Conservation (phyloP, 345 rosid genomes). For the Syzygium grande region DNA sequence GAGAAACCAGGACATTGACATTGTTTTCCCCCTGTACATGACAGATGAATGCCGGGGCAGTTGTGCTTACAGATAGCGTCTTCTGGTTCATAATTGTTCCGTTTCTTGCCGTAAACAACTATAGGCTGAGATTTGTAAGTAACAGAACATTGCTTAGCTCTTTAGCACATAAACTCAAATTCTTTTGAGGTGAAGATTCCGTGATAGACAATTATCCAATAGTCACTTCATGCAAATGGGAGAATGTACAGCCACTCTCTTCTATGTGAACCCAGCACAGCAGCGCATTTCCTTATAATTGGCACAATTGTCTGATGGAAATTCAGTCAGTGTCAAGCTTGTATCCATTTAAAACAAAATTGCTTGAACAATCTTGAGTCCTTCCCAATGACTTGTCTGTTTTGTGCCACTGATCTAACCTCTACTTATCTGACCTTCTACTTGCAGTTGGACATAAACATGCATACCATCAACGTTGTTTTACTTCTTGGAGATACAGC, state of each 20-base stretch:
- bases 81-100: conserved; percentile 95
- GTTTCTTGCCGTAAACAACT: conserved; percentile 70
- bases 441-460: conserved; percentile 61
- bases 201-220: not conserved
- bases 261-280: not conserved
- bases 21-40: not conserved
- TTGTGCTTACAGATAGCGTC: conserved; percentile 85
- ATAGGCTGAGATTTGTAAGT: conserved; percentile 68
- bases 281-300: not conserved
- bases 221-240: not conserved
- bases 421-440: not conserved
- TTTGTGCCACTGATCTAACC: not conserved
- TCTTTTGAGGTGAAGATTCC: not conserved
- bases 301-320: not conserved
- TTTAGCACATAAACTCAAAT: not conserved
- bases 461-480: conserved; percentile 78
- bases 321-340: not conserved
- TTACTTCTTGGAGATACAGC: conserved; percentile 77
- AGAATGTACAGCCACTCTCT: not conserved
- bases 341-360: not conserved
- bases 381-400: not conserved
- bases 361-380: not conserved
- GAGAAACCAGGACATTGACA: not conserved
- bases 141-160: not conserved
- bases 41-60: conserved; percentile 99